phyloP scores from a whole-genome alignment of 345 rosid genomes.

The Citrus trifoliata region DNA sequence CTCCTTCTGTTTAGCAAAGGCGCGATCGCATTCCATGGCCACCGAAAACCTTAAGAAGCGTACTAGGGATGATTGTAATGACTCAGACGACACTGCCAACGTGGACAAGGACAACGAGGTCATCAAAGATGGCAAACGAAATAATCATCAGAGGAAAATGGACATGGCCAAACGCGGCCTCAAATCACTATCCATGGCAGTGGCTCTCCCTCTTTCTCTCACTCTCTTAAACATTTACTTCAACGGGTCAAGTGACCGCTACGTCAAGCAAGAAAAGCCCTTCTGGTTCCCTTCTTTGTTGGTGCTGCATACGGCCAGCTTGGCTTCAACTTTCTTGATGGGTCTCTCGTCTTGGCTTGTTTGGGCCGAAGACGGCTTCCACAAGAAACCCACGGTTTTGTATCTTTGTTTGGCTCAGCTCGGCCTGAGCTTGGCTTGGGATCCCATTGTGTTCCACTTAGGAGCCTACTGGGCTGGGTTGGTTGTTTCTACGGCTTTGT shows the following conservation, averaged over 20 bases:
- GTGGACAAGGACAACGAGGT: conserved; percentile 11
- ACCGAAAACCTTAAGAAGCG: conserved; percentile 58
- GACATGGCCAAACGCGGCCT: conserved; percentile 76
- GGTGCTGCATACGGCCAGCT: conserved; percentile 50
- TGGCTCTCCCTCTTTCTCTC: conserved; percentile 59
- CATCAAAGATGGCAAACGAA: conserved; percentile 18
- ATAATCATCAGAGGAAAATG: conserved; percentile 25
- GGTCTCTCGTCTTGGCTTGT: conserved; percentile 86
- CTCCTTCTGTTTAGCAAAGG: neutral
- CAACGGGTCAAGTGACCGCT: conserved; percentile 38
- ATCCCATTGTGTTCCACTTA: conserved; percentile 42
- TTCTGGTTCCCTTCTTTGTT: conserved; percentile 66
- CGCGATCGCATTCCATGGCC: conserved; percentile 29
- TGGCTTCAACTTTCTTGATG: conserved; percentile 55
- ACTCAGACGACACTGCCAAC: conserved; percentile 7
- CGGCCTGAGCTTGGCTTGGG: conserved; percentile 52
- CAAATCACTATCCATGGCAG: conserved; percentile 53
- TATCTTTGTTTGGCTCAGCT: conserved; percentile 57
- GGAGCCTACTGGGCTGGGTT: conserved; percentile 53
- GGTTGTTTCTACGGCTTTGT: conserved; percentile 33
- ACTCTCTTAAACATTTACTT: conserved; percentile 44
- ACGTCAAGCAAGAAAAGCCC: conserved; percentile 22
- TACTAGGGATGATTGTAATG: conserved; percentile 25
- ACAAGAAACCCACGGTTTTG: conserved; percentile 46
- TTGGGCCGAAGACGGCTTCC: conserved; percentile 92